Percentiles rank a stretch among this genome's conserved stretches.
Evolutionary conservation across 2,329 filamentous ascomycete species (phyloP).

Genomic region (Polytolypa hystricis): DNA sequence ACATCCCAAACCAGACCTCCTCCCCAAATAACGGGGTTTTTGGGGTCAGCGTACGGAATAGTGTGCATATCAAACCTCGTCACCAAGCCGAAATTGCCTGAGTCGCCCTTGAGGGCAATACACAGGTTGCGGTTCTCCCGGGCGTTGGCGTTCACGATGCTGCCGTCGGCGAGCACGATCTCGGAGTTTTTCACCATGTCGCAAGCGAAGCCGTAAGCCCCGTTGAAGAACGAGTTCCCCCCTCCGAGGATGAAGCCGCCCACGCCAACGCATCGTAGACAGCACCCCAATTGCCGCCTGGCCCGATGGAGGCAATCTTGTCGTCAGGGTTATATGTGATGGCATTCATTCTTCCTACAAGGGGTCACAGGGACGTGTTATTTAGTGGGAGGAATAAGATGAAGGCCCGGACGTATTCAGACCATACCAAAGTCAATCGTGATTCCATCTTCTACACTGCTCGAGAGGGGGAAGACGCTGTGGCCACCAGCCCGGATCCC

Average conservation of each 20-base stretch:
- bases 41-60: too few relatives aligned
- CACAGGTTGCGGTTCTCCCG: conserved; percentile 24
- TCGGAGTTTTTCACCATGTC: conserved; percentile 25
- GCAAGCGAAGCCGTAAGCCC: conserved; percentile 21
- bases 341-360: conserved; percentile 21
- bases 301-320: conserved; percentile 23
- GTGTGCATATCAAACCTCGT: conserved; percentile 33
- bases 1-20: too few relatives aligned
- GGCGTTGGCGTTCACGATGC: conserved; percentile 20
- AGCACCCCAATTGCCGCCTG: conserved; percentile 28
- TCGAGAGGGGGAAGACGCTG: conserved; percentile 24
- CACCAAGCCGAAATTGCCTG: conserved; percentile 33
- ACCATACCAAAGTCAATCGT: conserved; percentile 31
- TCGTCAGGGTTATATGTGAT: conserved; percentile 20
- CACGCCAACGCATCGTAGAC: conserved; percentile 27
- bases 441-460: conserved; percentile 27
- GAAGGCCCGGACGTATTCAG: too few relatives aligned
- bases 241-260: conserved; percentile 13
- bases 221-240: conserved; percentile 25
- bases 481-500: conserved; percentile 33
- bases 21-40: too few relatives aligned
- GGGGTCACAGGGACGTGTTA: too few relatives aligned
- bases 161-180: conserved; percentile 26
- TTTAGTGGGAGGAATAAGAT: too few relatives aligned
- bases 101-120: conserved; percentile 33